Base-by-base conservation (phyloP, 768 basidiomycete genomes). In the Mycena filopes region DNA sequence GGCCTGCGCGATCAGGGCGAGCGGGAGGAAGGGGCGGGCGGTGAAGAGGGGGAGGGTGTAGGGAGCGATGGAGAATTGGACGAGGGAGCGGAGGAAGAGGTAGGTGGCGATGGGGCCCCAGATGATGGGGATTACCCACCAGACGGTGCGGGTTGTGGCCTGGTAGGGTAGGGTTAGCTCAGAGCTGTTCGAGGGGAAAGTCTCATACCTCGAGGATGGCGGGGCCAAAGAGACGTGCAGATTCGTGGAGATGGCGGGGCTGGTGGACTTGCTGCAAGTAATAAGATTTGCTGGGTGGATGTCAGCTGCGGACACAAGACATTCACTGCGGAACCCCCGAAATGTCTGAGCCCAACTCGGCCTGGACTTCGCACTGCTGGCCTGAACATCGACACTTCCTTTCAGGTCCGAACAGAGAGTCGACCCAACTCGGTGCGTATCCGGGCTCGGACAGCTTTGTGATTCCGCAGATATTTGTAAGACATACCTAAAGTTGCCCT, bases 261-360 rank as follows among this genome's bases (percentile, higher is more conserved):
- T 98, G 96, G 77, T 99, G 98, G 0, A 99, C 94, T 77, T 99
- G 98, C 71, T 94, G 87, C 53, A 99, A 82, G 75, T 99, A 99
- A 77, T 96, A 99, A 4, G 92, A 87, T 83, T 99, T 99, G 74
- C 93, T 94, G 49, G 59, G 54, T 49, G 45, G 66, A 46, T 55
- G 42, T 29, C 28, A 40, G 25, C 68, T 15, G 62, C 66, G 21
- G 23, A 56, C n/a, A n/a, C n/a, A n/a, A n/a, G n/a, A n/a, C n/a
- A n/a, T n/a, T n/a, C n/a, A n/a, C n/a, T n/a, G n/a, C n/a, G n/a
- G n/a, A n/a, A n/a, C n/a, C n/a, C n/a, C n/a, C n/a, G n/a, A n/a
- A n/a, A n/a, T n/a, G n/a, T n/a, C n/a, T n/a, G n/a, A n/a, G n/a
- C n/a, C n/a, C n/a, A n/a, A n/a, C n/a, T n/a, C n/a, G n/a, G n/a